Percentiles rank a stretch among this genome's conserved stretches.
These are phyloP conservation scores for Pseudogymnoascus sp. DNA, from an alignment of 2,329 filamentous ascomycete species.

Conservation along the genomic window DNA sequence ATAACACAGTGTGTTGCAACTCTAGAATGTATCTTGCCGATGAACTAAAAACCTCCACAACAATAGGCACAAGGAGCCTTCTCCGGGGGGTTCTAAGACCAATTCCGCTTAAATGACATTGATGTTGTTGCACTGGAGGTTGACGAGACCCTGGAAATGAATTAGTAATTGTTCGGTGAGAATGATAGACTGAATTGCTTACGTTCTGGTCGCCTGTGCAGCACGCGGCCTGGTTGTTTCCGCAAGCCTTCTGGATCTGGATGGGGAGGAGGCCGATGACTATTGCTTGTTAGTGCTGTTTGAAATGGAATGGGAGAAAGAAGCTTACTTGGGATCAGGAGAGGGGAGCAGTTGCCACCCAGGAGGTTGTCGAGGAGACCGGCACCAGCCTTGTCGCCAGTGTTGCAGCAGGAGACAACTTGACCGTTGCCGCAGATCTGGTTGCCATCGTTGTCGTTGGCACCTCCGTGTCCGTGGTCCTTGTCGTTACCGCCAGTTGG, in stretches of 20 bases:
- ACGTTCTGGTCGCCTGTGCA: background rate
- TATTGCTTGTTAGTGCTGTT: background rate
- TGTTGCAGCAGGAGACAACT: background rate
- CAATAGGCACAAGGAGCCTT: background rate
- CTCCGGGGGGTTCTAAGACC: background rate
- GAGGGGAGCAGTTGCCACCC: background rate
- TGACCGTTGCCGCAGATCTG: background rate
- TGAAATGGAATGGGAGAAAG: background rate
- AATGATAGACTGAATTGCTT: background rate
- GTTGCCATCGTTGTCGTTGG: background rate
- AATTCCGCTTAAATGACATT: background rate
- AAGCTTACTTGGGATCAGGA: background rate
- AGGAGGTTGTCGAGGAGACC: background rate
- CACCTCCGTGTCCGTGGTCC: background rate
- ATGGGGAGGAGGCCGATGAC: background rate
- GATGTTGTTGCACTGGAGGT: background rate
- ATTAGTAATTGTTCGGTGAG: background rate
- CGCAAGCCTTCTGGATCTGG: background rate
- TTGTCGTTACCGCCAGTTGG: background rate
- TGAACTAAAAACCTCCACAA: background rate
- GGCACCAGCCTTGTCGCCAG: background rate
- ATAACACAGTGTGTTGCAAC: background rate
- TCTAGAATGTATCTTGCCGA: background rate
- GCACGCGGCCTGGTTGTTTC: background rate
- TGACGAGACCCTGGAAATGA: background rate